These are phyloP conservation scores for Beauveria scarabaeidicola DNA, from an alignment of 2,329 filamentous ascomycete genomes.

Conservation along the genomic window DNA sequence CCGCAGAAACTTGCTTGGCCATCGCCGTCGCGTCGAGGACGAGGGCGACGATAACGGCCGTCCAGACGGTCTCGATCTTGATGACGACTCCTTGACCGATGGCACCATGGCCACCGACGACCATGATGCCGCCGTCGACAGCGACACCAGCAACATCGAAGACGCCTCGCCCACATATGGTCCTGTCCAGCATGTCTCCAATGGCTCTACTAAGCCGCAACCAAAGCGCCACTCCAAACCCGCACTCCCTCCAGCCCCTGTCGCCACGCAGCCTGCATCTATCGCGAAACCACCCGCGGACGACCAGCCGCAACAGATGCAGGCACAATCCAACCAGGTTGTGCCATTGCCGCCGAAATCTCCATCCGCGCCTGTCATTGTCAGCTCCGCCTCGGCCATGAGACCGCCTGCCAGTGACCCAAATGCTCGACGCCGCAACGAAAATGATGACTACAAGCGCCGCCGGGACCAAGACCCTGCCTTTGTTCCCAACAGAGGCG, in stretches of 20 bases:
- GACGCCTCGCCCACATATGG: slow-evolving; percentile 44
- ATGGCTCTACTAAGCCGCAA: slow-evolving; percentile 33
- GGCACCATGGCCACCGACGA: slow-evolving; percentile 56
- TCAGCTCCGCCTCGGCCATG: slow-evolving; percentile 43
- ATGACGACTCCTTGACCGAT: slow-evolving; percentile 59
- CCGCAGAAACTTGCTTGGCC: slow-evolving; percentile 58
- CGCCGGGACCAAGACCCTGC: slow-evolving; percentile 82
- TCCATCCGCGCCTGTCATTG: slow-evolving; percentile 41
- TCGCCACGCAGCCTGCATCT: background rate
- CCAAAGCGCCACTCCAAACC: slow-evolving; percentile 18
- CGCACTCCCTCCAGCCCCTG: background rate
- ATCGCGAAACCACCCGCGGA: background rate
- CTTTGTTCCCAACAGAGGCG: slow-evolving; percentile 87
- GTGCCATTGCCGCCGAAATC: slow-evolving; percentile 31
- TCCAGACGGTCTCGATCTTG: slow-evolving; percentile 45
- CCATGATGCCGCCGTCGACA: slow-evolving; percentile 49
- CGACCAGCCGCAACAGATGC: background rate
- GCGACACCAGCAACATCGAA: slow-evolving; percentile 56
- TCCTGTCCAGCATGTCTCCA: slow-evolving; percentile 32
- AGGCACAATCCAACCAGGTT: slow-evolving; percentile 10
- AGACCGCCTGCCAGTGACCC: slow-evolving; percentile 46
- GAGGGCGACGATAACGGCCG: slow-evolving; percentile 61
- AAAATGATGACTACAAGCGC: slow-evolving; percentile 86
- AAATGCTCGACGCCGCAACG: slow-evolving; percentile 62
- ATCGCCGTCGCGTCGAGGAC: slow-evolving; percentile 60